Evolutionary conservation across 2,329 filamentous ascomycete species (phyloP), one percentile per base, ranked within the genome.

Genomic region (Lasiodiplodia hormozganensis): DNA sequence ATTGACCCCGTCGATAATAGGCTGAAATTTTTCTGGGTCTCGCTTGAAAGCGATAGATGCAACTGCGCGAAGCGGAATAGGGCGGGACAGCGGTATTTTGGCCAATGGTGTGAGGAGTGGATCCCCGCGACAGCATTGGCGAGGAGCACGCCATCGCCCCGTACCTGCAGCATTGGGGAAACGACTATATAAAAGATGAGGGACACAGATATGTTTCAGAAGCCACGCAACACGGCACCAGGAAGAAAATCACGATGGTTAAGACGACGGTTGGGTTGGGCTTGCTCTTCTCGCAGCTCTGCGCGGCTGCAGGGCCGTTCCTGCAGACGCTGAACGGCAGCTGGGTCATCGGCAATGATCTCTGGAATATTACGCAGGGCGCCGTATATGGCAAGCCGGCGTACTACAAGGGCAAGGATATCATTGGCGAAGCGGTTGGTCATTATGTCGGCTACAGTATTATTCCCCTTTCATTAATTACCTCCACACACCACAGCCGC

Each of bases 391-490:
- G 78, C 12, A 77, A 75, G n/a, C 79, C 82, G 72, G 72, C 83
- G 57, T 78, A 75, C 71, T 83, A 82, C 70, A 79, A 81, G 66
- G 78, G 75, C 1, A 74, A 76, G 16, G 81, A 83, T 67, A 75
- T 80, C 8, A 80, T 83, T 1, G 79, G 78, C 1, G 71, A 78
- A 38, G 81, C 82, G 0, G 75, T 77, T 4, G 81, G 82, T 4
- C 81, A 83, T 69, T 83, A 83, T 69, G 81, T 82, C 57, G 82
- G 81, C 71, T 83, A 82, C 70, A 81, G 81, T 82, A 74, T 53
- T 75, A 10, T 16, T 21, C 10, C 11, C 10, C 28, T 16, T 4
- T 16, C 10, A 16, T n/a, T 25, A 36, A 16, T 28, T 31, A 3
- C 14, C 18, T 2, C 18, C 36, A 11, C 31, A 38, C 25, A 49